phyloP scores from a whole-genome alignment of 768 basidiomycete genomes.

The Cyclocybe aegerita region DNA sequence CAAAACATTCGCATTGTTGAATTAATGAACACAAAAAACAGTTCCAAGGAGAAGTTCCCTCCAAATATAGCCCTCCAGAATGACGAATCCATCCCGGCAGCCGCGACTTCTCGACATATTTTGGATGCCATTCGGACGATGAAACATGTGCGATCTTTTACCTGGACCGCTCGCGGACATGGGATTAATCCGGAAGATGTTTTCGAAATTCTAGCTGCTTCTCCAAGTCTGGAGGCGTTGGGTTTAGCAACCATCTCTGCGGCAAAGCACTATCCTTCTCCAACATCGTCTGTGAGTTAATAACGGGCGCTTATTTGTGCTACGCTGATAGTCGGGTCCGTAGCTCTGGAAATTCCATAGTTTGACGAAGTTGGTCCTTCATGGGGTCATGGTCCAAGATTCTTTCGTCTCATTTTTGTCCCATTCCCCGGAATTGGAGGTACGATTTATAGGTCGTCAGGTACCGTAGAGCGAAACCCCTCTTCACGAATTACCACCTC shows the following conservation, averaged over 20 bases:
- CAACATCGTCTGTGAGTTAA: slow-evolving; percentile 8
- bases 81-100: not conserved
- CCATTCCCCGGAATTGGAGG: slow-evolving; percentile 6
- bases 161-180: slow-evolving; percentile 6
- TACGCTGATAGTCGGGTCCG: not conserved
- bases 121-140: slow-evolving; percentile 4
- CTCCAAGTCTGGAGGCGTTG: slow-evolving; percentile 7
- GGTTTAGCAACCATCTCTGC: slow-evolving; percentile 4
- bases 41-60: not conserved
- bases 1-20: slow-evolving; percentile 18
- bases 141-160: slow-evolving; percentile 8
- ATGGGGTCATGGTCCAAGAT: slow-evolving; percentile 2
- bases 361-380: slow-evolving; percentile 7
- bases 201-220: slow-evolving; percentile 7
- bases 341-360: slow-evolving; percentile 11
- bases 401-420: slow-evolving; percentile 4
- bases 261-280: not conserved
- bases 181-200: not conserved
- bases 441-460: not conserved
- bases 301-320: not conserved
- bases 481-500: slow-evolving; percentile 11
- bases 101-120: slow-evolving; percentile 1
- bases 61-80: not conserved
- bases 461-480: slow-evolving; percentile 5
- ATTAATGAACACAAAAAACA: not conserved